Percentiles rank a stretch among this genome's conserved stretches.
Conservation (phyloP, 2,329 filamentous ascomycete genomes). For the Moelleriella libera region DNA sequence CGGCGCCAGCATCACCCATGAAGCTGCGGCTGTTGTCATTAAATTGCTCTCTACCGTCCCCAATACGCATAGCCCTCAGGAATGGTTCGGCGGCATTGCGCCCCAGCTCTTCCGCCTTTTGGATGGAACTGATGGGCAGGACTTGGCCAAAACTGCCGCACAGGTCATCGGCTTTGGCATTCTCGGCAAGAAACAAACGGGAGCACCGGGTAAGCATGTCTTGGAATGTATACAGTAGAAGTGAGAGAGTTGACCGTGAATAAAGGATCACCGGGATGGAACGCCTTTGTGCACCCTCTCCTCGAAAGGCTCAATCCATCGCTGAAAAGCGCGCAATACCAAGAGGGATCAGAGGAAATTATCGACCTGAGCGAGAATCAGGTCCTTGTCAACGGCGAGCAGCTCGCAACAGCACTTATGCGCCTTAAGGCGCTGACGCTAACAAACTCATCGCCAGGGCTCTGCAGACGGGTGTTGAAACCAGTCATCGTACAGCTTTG, state of each 20-base stretch:
- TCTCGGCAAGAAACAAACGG: conserved; percentile 46
- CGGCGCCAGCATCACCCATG: conserved; percentile 51
- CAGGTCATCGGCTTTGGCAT: conserved; percentile 41
- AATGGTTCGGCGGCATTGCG: conserved; percentile 47
- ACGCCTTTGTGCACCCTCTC: conserved; percentile 44
- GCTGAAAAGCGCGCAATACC: conserved; percentile 6
- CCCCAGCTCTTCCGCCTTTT: conserved; percentile 48
- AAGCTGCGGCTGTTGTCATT: conserved; percentile 50
- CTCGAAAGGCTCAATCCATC: conserved; percentile 35
- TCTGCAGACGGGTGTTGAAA: conserved; percentile 46
- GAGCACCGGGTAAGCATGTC: conserved; percentile 38
- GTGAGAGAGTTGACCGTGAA: background rate
- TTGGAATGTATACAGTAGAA: too few species aligned
- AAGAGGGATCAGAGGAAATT: conserved; percentile 18
- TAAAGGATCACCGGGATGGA: conserved; percentile 45
- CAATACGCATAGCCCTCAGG: conserved; percentile 32
- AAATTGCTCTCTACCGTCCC: conserved; percentile 48
- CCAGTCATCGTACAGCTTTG: conserved; percentile 49
- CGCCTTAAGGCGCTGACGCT: conserved; percentile 41
- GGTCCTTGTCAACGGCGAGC: conserved; percentile 29
- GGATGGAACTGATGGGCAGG: conserved; percentile 32
- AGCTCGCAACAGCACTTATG: conserved; percentile 35
- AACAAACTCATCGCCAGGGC: conserved; percentile 52
- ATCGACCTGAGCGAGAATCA: conserved; percentile 28
- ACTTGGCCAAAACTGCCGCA: conserved; percentile 20